Conservation (phyloP, 2,329 filamentous ascomycete genomes). For the Cladophialophora carrionii region DNA sequence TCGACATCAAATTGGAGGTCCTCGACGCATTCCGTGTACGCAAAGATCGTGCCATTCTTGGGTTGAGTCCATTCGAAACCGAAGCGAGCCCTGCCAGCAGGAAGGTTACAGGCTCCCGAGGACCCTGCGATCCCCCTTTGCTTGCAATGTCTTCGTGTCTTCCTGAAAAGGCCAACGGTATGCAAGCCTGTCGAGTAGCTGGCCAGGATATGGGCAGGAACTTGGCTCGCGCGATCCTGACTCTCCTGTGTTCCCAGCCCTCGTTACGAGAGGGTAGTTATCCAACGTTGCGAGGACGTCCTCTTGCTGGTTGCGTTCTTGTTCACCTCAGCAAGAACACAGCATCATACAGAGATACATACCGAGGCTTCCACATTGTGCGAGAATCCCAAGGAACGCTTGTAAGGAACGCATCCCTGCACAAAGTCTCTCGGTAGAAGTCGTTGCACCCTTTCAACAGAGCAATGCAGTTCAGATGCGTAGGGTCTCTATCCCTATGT, state of each 20-base stretch:
- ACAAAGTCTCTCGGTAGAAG: conserved; percentile 51
- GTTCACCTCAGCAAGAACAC: background rate
- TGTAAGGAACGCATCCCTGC: conserved; percentile 46
- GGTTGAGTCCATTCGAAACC: conserved; percentile 46
- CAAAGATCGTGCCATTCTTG: conserved; percentile 56
- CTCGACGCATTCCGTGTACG: conserved; percentile 43
- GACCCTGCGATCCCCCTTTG: conserved; percentile 45
- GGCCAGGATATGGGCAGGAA: conserved; percentile 44
- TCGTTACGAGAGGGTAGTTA: conserved; percentile 42
- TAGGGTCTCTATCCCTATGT: conserved; percentile 49
- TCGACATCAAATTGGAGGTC: conserved; percentile 54
- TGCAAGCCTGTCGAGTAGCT: conserved; percentile 45
- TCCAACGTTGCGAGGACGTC: conserved; percentile 51
- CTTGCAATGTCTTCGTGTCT: conserved; percentile 46
- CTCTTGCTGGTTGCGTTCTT: conserved; percentile 38
- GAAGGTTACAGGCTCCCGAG: background rate
- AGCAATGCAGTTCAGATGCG: conserved; percentile 50
- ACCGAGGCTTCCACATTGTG: background rate
- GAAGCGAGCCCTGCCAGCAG: background rate
- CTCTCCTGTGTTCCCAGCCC: conserved; percentile 38
- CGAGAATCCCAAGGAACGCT: conserved; percentile 4
- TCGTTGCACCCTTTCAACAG: conserved; percentile 55
- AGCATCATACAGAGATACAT: background rate
- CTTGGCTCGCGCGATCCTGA: conserved; percentile 35
- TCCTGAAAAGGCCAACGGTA: conserved; percentile 45